Base-by-base conservation (phyloP, 805 yeast genomes). In the Novakomyces olei region DNA sequence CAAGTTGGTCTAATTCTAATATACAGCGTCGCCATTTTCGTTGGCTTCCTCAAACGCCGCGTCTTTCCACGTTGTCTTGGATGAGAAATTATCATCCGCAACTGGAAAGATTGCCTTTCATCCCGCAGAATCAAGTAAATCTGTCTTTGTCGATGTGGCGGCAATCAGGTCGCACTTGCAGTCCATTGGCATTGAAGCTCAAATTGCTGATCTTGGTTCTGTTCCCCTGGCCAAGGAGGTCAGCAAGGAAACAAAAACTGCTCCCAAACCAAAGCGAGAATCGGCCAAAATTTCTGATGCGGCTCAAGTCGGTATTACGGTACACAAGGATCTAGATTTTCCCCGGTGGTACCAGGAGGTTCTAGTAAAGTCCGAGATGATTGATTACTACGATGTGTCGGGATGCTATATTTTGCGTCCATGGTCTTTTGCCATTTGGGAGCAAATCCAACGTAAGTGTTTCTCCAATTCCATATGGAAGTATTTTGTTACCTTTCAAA, bases 331-430 rank as follows among this genome's bases (percentile, higher is more conserved):
- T 40, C 63, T 69, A 47, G 98, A 88, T 53, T 88, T 88, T 63
- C 72, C 98, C 39, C 71, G 81, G 34, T 88, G 99, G 99, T 88
- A 88, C 61, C 83, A 83, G 47, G 98, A 88, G 62, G 74, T 91
- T 37, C 66, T 83, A 43, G 77, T 91, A 48, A 88, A 88, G 60
- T 92, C 94, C 57, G 99, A 88, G 57, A 79, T 91, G 93, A 66
- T 88, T 47, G 98, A 91, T 54, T 88, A 88, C 63, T 88, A 88
- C 51, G 98, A 91, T 51, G 96, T 88, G 33, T 81, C 95, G 33
- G 99, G 99, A 46, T 88, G 99, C 63, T 88, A 88, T 57, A 88
- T 88, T 48, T 62, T 88, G 65, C 75, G 95, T 58, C 99, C 99
- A 36, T 77, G 83, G 44, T 83, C 96, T 6, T 88, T 80, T 55